Base-by-base conservation (phyloP, 441 rosid species). In the Brassica hybrid region DNA sequence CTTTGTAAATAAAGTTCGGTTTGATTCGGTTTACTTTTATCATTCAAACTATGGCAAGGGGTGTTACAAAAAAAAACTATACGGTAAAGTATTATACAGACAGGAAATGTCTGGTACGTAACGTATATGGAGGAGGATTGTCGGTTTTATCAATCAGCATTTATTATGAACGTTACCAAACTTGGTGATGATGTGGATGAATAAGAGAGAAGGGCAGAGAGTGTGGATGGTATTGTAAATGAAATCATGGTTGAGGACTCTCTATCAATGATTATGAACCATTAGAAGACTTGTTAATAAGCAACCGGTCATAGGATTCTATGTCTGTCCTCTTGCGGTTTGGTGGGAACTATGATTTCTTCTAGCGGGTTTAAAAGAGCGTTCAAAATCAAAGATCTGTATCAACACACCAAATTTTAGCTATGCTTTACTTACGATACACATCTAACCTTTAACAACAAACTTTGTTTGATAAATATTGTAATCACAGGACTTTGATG, bases 321-420 rank as follows among this genome's bases (percentile, higher is more conserved):
- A 1, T 34, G 41, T 34, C 41, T 34, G 41, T 34, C 41, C 41
- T 34, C 0, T 34, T 34, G 41, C 41, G 41, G 41, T 6, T 34
- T 34, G 41, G 41, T 34, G 41, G 41, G 41, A 34, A 34, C 3
- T 23, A 23, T 3, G 5, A 30, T 2, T 97, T 36, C 10, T 36
- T 7, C 97, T 1, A 92, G 97, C 61, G 97, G 97, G 50, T 94
- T 94, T 57, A 92, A 94, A 76, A 87, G 98, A 84, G 97, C 98
- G 59, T 94, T 94, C 74, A 89, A 91, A 82, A 81, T 94, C 84
- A 94, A 94, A 96, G 97, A 0, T 91, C 72, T n/a, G 73, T 18
- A 61, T 16, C 65, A 54, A 50, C 30, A 74, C 36, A 67, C 25
- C 77, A 63, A 30, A 18, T 54, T 60, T 77, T 14, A 45, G 32